Percentiles rank a stretch among this genome's conserved stretches.
Evolutionary conservation across 345 rosid genomes (phyloP).

Genomic region (Gossypium anomalum): DNA sequence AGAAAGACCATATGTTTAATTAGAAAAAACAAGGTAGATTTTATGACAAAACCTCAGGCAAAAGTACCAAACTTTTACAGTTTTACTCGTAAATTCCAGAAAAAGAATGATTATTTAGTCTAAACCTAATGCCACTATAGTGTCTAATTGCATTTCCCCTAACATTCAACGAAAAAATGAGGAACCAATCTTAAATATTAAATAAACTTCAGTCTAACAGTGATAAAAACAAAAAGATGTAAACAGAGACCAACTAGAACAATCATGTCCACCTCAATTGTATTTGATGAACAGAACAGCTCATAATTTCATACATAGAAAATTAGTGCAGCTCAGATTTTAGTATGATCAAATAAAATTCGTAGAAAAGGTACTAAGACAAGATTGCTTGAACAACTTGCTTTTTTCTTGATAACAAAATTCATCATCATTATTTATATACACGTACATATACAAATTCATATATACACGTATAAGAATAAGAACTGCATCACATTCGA

Average conservation of each 20-base stretch:
- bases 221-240: background rate
- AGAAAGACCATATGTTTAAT: background rate
- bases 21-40: background rate
- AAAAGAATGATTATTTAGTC: background rate
- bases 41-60: background rate
- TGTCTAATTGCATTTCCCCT: background rate
- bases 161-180: background rate
- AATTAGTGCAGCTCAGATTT: background rate
- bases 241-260: background rate
- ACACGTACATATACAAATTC: no score
- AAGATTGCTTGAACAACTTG: background rate
- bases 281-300: background rate
- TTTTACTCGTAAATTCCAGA: background rate
- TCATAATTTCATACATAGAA: background rate
- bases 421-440: background rate
- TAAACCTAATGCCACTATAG: background rate
- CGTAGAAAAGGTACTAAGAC: background rate
- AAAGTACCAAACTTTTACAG: background rate
- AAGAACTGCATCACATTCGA: no score
- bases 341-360: background rate
- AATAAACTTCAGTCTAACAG: background rate
- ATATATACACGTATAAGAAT: no score
- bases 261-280: background rate
- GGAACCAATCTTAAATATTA: background rate
- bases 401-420: background rate